phyloP scores from a whole-genome alignment of 2,329 filamentous ascomycete species.

The Sporothrix luriei region DNA sequence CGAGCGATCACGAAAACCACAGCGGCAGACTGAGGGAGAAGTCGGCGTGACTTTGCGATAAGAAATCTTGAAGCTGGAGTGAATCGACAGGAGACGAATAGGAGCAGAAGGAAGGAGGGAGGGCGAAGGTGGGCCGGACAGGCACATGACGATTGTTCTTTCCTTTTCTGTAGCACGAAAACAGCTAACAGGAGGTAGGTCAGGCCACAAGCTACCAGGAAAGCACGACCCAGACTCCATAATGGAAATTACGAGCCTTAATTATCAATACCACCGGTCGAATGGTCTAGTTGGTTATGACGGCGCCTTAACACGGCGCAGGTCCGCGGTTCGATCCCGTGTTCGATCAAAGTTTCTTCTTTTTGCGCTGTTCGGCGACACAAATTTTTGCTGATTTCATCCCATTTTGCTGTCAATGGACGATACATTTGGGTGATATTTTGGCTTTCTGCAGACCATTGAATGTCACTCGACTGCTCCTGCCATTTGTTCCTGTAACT shows the following conservation, averaged over 20 bases:
- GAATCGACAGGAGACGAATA: conserved; percentile 28
- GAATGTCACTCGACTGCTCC: neutral
- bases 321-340: conserved; percentile 35
- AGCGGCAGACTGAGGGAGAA: neutral
- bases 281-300: conserved; percentile 35
- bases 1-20: neutral
- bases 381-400: neutral
- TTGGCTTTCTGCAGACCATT: neutral
- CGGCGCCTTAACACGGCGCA: conserved; percentile 35
- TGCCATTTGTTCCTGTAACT: neutral
- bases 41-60: conserved; percentile 2
- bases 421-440: neutral
- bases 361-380: neutral
- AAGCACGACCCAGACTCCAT: neutral
- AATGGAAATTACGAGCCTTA: neutral
- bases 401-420: neutral
- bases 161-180: conserved; percentile 1
- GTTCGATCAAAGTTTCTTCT: conserved; percentile 31
- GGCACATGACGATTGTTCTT: conserved; percentile 20
- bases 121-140: conserved; percentile 16
- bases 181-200: neutral
- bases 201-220: neutral
- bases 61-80: conserved; percentile 6
- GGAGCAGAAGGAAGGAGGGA: neutral
- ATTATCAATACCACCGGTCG: conserved; percentile 5